Evolutionary conservation across 345 rosid genomes (phyloP), one percentile per base, ranked within the genome.

Genomic region (Pistacia vera): DNA sequence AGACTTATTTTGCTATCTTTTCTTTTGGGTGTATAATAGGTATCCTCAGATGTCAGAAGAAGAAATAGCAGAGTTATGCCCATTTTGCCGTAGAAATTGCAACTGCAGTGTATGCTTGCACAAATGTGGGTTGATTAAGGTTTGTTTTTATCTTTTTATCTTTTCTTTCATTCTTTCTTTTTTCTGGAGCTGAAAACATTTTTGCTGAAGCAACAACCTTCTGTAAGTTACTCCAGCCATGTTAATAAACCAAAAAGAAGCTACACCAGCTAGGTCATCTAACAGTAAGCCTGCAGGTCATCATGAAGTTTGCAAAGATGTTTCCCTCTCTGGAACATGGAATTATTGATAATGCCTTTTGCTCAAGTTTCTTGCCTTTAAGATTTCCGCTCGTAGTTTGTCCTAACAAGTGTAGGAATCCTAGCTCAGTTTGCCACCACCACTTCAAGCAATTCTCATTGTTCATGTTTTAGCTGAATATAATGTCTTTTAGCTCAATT

Each of bases 101-200:
- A 95, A 93, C 77, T 95, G 98, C 85, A 85, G 85, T 66, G 77
- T 75, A 49, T 95, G 99, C 82, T 84, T 95, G 83, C 96, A 90
- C 80, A 79, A 86, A 48, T 80, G 78, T 74, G 88, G 90, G 62
- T 77, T 88, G 72, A 83, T 93, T 35, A 64, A 88, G 97, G 99
- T 93, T 60, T 75, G 55, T 72, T 68, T 71, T 48, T 66, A 16
- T 62, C 36, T 17, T 48, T 62, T 62, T 35, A 11, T 63, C 74
- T 54, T 17, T 35, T 18, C 63, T 76, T 54, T 17, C 20, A 18
- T 18, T 57, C 28, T 68, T 56, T 4, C 16, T 22, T 57, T 9
- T 66, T 49, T 41, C 30, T 16, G 14, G 4, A 13, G n/a, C 36
- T 67, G 38, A n/a, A 25, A 30, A 11, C 0, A 1, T 67, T 65